Evolutionary conservation across 805 yeast genomes (phyloP).

Genomic region (Yamadazyma ubonensis): DNA sequence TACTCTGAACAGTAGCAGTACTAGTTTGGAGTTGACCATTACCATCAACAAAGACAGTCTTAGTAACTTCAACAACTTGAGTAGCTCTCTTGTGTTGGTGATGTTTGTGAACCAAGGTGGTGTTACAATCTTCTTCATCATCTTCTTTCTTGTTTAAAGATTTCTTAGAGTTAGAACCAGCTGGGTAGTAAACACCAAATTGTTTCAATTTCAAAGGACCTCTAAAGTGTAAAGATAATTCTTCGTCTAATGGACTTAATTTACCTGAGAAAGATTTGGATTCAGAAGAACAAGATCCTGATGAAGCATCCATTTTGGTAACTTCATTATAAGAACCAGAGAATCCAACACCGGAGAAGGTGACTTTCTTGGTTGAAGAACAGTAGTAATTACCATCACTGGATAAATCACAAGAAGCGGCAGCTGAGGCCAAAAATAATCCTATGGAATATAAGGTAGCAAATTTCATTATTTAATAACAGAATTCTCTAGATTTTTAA

Average conservation of each 20-base stretch:
- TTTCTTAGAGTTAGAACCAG: slow-evolving; percentile 41
- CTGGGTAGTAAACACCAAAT: slow-evolving; percentile 87
- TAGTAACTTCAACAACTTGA: slow-evolving; percentile 68
- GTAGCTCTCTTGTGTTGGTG: slow-evolving; percentile 62
- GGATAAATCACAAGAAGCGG: slow-evolving; percentile 11
- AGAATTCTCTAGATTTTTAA: neutral
- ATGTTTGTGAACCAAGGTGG: slow-evolving; percentile 45
- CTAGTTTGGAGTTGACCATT: slow-evolving; percentile 44
- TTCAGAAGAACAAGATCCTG: slow-evolving; percentile 68
- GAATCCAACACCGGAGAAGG: slow-evolving; percentile 73
- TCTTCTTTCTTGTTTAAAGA: slow-evolving; percentile 26
- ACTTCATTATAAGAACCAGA: slow-evolving; percentile 83
- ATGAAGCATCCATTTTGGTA: slow-evolving; percentile 65
- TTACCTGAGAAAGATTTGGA: slow-evolving; percentile 63
- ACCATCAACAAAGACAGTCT: slow-evolving; percentile 69
- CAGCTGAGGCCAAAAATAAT: slow-evolving; percentile 12
- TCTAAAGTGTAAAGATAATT: slow-evolving; percentile 84
- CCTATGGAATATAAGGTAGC: slow-evolving; percentile 13
- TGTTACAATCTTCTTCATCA: slow-evolving; percentile 48
- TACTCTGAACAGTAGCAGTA: slow-evolving; percentile 20
- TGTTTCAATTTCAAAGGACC: slow-evolving; percentile 80
- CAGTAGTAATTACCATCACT: slow-evolving; percentile 79
- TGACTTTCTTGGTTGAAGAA: slow-evolving; percentile 61
- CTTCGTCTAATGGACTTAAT: slow-evolving; percentile 81
- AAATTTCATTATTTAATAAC: slow-evolving; percentile 13